Percentiles rank a stretch among this genome's conserved stretches.
Conservation (phyloP, 176 grass and related monocot species). For the Bonia amplexicaulis region DNA sequence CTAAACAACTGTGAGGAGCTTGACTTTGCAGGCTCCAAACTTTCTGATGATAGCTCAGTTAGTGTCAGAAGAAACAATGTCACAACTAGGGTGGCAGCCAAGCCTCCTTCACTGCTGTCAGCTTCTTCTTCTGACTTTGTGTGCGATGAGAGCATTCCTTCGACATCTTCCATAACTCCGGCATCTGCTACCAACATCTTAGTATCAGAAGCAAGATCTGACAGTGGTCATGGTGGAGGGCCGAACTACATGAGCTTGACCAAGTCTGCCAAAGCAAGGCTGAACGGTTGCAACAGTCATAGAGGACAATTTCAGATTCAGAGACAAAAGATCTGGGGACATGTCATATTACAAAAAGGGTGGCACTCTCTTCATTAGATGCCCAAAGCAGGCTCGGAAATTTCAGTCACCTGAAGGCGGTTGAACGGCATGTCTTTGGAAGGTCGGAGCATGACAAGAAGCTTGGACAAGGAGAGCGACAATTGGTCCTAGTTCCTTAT, state of each 20-base stretch:
- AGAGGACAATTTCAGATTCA: conserved; percentile 19
- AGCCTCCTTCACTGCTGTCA: conserved; percentile 33
- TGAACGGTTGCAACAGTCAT: conserved; percentile 22
- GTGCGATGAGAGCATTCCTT: conserved; percentile 30
- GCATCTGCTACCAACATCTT: conserved; percentile 20
- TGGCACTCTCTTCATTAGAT: conserved; percentile 49
- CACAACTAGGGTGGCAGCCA: conserved; percentile 44
- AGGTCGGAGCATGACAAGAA: conserved; percentile 46
- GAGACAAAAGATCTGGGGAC: conserved; percentile 31
- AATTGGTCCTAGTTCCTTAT: background rate
- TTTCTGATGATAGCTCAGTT: conserved; percentile 27
- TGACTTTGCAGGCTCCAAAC: conserved; percentile 20
- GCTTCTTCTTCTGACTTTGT: conserved; percentile 52
- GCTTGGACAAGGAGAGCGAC: conserved; percentile 64
- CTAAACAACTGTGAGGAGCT: conserved; percentile 32
- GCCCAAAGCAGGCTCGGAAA: conserved; percentile 42
- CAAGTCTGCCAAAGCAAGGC: conserved; percentile 67
- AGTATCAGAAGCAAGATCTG: conserved; percentile 37
- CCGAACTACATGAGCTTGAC: conserved; percentile 75
- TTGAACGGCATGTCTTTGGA: conserved; percentile 29
- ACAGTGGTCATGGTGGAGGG: conserved; percentile 17
- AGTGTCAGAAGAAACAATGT: conserved; percentile 58
- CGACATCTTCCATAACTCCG: conserved; percentile 43
- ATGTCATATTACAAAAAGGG: conserved; percentile 31
- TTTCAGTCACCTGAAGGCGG: conserved; percentile 14